phyloP scores from a whole-genome alignment of 805 yeast genomes.

The Ogataea henricii region DNA sequence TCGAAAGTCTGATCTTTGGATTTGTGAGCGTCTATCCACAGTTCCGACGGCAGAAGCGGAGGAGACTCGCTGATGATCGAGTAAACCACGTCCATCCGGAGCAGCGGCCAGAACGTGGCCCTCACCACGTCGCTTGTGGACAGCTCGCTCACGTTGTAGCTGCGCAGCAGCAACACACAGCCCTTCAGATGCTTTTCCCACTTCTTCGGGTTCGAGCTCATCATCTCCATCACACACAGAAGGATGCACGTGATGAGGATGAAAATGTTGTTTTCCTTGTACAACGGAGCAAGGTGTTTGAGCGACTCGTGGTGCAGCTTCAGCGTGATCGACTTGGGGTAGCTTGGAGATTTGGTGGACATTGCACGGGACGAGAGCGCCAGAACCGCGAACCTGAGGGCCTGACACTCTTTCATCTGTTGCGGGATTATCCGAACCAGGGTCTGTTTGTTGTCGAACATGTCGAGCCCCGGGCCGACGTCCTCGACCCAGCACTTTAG shows the following conservation, averaged over 20 bases:
- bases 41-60: slow-evolving; percentile 37
- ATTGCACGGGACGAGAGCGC: slow-evolving; percentile 27
- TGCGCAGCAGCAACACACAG: slow-evolving; percentile 39
- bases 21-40: slow-evolving; percentile 35
- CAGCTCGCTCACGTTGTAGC: slow-evolving; percentile 41
- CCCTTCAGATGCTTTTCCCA: slow-evolving; percentile 47
- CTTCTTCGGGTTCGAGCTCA: slow-evolving; percentile 42
- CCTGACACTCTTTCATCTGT: slow-evolving; percentile 18
- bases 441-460: slow-evolving; percentile 32
- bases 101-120: slow-evolving; percentile 44
- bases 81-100: slow-evolving; percentile 44
- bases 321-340: slow-evolving; percentile 27
- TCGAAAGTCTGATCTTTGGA: slow-evolving; percentile 12
- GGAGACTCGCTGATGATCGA: slow-evolving; percentile 42
- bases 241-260: slow-evolving; percentile 41
- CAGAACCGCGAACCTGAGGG: slow-evolving; percentile 24
- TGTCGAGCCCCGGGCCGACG: slow-evolving; percentile 43
- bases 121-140: slow-evolving; percentile 33
- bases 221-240: slow-evolving; percentile 46
- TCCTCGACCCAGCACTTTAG: slow-evolving; percentile 38
- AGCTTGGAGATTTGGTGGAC: slow-evolving; percentile 18
- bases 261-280: slow-evolving; percentile 21
- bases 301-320: slow-evolving; percentile 38
- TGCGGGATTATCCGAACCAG: slow-evolving; percentile 22
- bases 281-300: slow-evolving; percentile 28